These are phyloP conservation scores for Agaricales sp. DNA, from an alignment of 1,284 basidiomycete species.

Conservation along the genomic window DNA sequence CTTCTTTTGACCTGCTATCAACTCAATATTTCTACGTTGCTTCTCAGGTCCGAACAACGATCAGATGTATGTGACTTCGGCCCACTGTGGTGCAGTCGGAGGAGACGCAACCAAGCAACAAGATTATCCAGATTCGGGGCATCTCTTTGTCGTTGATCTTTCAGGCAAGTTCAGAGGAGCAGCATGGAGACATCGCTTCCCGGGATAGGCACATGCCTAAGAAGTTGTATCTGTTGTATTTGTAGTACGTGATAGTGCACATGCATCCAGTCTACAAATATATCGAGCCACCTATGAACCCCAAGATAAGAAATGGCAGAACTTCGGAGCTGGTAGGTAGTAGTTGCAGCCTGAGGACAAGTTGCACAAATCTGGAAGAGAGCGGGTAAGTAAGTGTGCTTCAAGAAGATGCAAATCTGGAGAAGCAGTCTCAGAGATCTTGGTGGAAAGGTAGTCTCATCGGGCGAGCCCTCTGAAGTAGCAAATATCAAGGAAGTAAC, in stretches of 20 bases:
- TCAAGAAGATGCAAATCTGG: too few species aligned
- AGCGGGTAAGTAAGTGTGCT: too few species aligned
- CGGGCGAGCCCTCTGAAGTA: slow-evolving; percentile 39
- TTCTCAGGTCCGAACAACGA: slow-evolving; percentile 46
- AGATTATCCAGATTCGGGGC: slow-evolving; percentile 50
- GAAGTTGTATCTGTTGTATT: not conserved
- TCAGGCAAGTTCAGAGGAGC: slow-evolving; percentile 39
- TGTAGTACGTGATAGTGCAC: not conserved
- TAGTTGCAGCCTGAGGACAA: too few species aligned
- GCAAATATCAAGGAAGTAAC: slow-evolving; percentile 29
- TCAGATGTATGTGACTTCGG: slow-evolving; percentile 56
- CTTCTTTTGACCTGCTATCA: slow-evolving; percentile 1
- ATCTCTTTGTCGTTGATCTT: slow-evolving; percentile 53
- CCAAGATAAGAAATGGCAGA: not conserved
- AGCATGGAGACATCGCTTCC: slow-evolving; percentile 27
- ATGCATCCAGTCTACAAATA: not conserved
- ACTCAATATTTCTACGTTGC: slow-evolving; percentile 2
- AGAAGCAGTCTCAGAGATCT: slow-evolving; percentile 34
- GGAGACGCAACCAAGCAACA: slow-evolving; percentile 39
- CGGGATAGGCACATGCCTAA: slow-evolving; percentile 13
- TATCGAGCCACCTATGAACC: too few species aligned
- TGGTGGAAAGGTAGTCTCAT: slow-evolving; percentile 48
- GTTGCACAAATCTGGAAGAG: too few species aligned
- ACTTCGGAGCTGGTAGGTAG: not conserved
- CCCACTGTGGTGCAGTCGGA: slow-evolving; percentile 47